A percentile compares a stretch with the other conserved stretches of the same genome.
phyloP scores from a whole-genome alignment of 148 eudicot genomes.

The Dianthus caryophyllus region DNA sequence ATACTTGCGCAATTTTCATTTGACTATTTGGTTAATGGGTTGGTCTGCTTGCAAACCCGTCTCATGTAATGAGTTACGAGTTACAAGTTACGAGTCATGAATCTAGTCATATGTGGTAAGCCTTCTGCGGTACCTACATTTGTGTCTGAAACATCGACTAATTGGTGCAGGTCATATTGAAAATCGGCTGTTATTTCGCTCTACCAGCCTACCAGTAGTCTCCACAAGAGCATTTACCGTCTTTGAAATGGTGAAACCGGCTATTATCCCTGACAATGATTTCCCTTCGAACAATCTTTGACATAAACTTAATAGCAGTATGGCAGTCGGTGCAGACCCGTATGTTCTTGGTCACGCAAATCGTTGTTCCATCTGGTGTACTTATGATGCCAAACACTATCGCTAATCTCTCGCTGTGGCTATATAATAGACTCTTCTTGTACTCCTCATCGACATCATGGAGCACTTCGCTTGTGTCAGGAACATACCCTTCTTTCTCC shows the following conservation, averaged over 20 bases:
- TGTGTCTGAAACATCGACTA: too few relatives aligned
- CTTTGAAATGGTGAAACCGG: slow-evolving; percentile 60
- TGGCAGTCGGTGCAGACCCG: slow-evolving; percentile 60
- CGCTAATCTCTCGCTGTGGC: slow-evolving; percentile 64
- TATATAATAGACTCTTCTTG: slow-evolving; percentile 35
- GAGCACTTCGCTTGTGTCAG: slow-evolving; percentile 52
- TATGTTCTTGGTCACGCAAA: slow-evolving; percentile 54
- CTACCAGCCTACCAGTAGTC: slow-evolving; percentile 67
- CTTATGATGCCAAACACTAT: slow-evolving; percentile 54
- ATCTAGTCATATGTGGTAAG: too few relatives aligned
- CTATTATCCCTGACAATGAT: slow-evolving; percentile 53
- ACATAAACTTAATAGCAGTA: slow-evolving; percentile 49
- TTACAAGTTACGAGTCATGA: too few relatives aligned
- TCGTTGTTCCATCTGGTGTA: slow-evolving; percentile 52
- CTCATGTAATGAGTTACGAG: too few relatives aligned
- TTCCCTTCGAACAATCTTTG: slow-evolving; percentile 48
- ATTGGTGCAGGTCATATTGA: too few relatives aligned
- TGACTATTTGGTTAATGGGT: too few relatives aligned
- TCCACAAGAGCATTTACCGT: slow-evolving; percentile 57
- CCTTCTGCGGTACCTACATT: too few relatives aligned
- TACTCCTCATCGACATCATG: slow-evolving; percentile 61
- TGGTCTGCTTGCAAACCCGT: too few relatives aligned
- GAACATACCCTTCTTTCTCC: slow-evolving; percentile 62
- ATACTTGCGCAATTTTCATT: too few relatives aligned
- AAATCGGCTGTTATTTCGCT: background rate